These are phyloP conservation scores for Fagopyrum homotropicum DNA, from an alignment of 148 eudicot genomes.

Conservation along the genomic window DNA sequence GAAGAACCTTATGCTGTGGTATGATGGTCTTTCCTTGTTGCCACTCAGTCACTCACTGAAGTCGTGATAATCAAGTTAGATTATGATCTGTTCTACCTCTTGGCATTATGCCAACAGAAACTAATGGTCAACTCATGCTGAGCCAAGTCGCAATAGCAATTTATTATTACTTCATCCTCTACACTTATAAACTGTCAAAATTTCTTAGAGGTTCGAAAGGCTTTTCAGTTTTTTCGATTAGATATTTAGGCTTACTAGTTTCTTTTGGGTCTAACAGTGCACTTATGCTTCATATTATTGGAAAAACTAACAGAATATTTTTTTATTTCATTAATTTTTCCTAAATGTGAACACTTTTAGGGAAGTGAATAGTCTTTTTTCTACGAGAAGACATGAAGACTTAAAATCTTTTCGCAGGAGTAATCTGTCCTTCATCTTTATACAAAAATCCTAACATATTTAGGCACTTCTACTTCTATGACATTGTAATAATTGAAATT, in stretches of 20 bases:
- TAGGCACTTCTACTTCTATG: neutral
- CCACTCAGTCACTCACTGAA: neutral
- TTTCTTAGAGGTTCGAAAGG: neutral
- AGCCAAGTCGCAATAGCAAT: constrained; percentile 3
- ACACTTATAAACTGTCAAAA: neutral
- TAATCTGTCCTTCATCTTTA: neutral
- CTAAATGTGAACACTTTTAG: neutral
- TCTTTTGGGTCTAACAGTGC: neutral
- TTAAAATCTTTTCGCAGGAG: neutral
- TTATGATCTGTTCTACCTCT: neutral
- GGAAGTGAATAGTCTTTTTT: neutral
- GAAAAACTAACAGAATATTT: neutral
- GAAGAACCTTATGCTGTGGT: constrained; percentile 97
- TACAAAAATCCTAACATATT: neutral
- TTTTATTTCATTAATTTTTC: neutral
- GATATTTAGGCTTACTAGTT: neutral
- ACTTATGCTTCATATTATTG: neutral
- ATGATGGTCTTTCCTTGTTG: constrained; percentile 16
- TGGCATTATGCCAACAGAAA: neutral
- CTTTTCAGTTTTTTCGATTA: neutral
- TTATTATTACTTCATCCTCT: neutral
- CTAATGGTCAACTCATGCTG: neutral
- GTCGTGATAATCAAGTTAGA: neutral
- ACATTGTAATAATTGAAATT: neutral
- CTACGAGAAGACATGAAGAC: neutral